Evolutionary conservation across 306 rosid genomes (phyloP), one percentile per base, ranked within the genome.

Genomic region (Glycine latifolia): DNA sequence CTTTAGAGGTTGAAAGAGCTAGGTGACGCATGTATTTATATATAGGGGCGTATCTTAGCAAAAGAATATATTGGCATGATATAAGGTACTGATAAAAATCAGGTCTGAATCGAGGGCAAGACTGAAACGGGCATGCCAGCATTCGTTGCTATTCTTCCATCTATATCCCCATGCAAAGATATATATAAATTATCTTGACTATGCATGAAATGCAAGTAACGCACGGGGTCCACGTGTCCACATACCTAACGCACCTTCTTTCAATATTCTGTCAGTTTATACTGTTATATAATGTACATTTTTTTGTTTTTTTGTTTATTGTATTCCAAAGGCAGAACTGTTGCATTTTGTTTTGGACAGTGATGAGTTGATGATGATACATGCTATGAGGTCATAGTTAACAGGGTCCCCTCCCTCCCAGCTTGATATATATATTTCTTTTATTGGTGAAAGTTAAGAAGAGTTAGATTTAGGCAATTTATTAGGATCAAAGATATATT

Each of bases 31-130:
- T 63, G 46, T 12, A 12, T 26, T 35, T 12, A 63, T 6, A 17
- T 35, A 2, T 15, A 7, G 10, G 12, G 6, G n/a, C 2, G 44
- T 43, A 44, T 67, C 4, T 15, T 47, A 20, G 58, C 11, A 26
- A 20, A 70, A 48, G 43, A 4, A 85, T 85, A 78, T 82, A 67
- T 87, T 90, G 94, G 90, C 94, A 86, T 87, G 89, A 90, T 85
- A 87, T 55, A 26, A 26, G 31, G 31, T 26, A 26, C 31, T 26
- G 31, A 26, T 26, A 26, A 50, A 50, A 4, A 44, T 33, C 55
- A 60, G 58, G 15, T 80, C 76, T 71, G 61, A 71, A 50, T 71
- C 76, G 37, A 17, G 43, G 16, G 71, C 63, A 63, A 41, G 44
- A 41, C 44, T 44, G 48, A 44, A 26, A 26, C 43, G 10, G 8